Conservation (phyloP, 208 protist genomes). For the Trypanosoma theileri region DNA sequence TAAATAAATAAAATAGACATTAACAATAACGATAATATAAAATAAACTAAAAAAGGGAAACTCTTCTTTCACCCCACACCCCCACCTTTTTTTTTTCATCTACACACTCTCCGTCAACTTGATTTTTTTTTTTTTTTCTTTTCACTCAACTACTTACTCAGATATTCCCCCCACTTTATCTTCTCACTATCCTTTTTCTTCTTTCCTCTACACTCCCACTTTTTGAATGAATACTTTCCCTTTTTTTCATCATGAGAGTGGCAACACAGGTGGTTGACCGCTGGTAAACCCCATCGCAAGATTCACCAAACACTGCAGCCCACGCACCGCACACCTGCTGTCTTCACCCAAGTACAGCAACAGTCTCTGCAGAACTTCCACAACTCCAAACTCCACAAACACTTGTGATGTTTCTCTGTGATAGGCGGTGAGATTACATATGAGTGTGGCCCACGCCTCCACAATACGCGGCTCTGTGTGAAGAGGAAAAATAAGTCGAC, state of each 20-base stretch:
- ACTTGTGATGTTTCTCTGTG: conserved; percentile 28
- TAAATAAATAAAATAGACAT: too few relatives aligned
- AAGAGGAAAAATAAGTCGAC: conserved; percentile 15
- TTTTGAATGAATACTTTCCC: not conserved
- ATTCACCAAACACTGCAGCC: conserved; percentile 46
- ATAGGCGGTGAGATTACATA: conserved; percentile 44
- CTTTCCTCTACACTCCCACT: too few relatives aligned
- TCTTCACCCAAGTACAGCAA: conserved; percentile 35
- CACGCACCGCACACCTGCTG: conserved; percentile 29
- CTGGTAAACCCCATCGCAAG: conserved; percentile 21
- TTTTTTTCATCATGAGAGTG: not conserved
- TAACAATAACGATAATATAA: too few relatives aligned
- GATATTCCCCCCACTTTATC: too few relatives aligned
- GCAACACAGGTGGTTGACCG: conserved; percentile 4
- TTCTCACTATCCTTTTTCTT: too few relatives aligned
- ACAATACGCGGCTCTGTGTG: conserved; percentile 40
- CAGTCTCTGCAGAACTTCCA: conserved; percentile 45
- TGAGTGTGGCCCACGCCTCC: conserved; percentile 39
- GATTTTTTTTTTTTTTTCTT: too few relatives aligned
- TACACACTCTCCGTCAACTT: too few relatives aligned
- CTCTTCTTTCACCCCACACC: too few relatives aligned
- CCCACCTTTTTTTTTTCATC: not conserved
- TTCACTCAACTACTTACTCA: too few relatives aligned
- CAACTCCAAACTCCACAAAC: conserved; percentile 38
- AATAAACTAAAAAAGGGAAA: too few relatives aligned